phyloP scores from a whole-genome alignment of 495 filamentous ascomycete genomes.

The Immersiella caudata region DNA sequence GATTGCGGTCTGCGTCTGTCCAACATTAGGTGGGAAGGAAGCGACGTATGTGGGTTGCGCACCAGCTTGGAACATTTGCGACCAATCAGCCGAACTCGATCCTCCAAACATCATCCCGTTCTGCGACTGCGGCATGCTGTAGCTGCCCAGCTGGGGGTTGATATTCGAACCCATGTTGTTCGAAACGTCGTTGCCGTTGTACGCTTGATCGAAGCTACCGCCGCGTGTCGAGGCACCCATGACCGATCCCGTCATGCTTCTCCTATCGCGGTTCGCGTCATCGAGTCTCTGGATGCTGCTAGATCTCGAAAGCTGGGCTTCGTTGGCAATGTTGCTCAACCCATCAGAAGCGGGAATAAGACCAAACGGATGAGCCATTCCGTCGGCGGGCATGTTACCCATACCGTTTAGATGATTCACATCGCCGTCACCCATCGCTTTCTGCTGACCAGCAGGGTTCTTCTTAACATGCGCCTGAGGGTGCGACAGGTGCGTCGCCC shows the following conservation, averaged over 20 bases:
- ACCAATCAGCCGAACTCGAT: conserved; percentile 61
- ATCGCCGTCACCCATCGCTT: conserved; percentile 51
- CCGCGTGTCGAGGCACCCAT: conserved; percentile 43
- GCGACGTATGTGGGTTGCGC: conserved; percentile 63
- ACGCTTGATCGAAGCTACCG: conserved; percentile 50
- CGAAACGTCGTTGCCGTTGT: conserved; percentile 54
- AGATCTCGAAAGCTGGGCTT: conserved; percentile 59
- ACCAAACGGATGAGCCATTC: conserved; percentile 55
- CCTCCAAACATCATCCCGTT: conserved; percentile 56
- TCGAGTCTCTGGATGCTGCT: conserved; percentile 61
- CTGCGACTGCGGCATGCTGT: conserved; percentile 55
- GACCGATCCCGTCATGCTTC: conserved; percentile 54
- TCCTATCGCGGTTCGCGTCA: conserved; percentile 52
- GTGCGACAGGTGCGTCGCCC: conserved; percentile 87
- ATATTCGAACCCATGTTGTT: conserved; percentile 58
- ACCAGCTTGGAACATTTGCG: conserved; percentile 72
- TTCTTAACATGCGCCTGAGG: conserved; percentile 86
- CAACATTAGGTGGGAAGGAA: conserved; percentile 60
- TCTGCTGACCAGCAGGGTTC: conserved; percentile 61
- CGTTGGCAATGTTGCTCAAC: conserved; percentile 55
- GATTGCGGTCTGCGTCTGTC: conserved; percentile 55
- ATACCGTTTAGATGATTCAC: conserved; percentile 58
- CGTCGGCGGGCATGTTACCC: conserved; percentile 52
- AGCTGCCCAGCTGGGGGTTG: conserved; percentile 59
- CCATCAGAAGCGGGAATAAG: conserved; percentile 49